Evolutionary conservation across 1,284 basidiomycete species (phyloP).

Genomic region (Sporisorium graminicola): DNA sequence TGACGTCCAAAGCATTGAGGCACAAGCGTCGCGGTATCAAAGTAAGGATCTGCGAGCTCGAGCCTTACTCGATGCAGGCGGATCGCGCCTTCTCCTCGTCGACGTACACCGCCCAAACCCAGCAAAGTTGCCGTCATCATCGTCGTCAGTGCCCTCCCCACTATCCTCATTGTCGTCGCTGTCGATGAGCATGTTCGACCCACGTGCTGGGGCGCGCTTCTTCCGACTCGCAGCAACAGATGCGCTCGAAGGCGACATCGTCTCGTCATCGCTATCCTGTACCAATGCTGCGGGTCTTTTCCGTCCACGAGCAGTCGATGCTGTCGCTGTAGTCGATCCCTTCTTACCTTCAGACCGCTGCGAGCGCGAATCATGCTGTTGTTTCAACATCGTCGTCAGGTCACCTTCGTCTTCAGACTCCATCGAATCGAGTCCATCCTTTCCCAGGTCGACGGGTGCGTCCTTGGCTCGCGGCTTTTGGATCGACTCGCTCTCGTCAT

Average conservation of each 20-base stretch:
- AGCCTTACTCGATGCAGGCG: constrained; percentile 5
- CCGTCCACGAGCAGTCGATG: constrained; percentile 4
- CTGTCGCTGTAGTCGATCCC: not conserved
- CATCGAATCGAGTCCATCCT: constrained; percentile 41
- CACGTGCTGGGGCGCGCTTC: not conserved
- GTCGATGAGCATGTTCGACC: constrained; percentile 16
- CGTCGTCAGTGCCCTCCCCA: constrained; percentile 13
- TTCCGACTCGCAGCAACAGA: not conserved
- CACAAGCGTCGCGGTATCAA: constrained; percentile 3
- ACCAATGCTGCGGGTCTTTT: constrained; percentile 24
- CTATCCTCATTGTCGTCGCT: constrained; percentile 11
- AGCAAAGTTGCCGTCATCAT: constrained; percentile 48
- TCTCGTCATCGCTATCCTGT: constrained; percentile 34
- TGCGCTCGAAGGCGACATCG: not conserved
- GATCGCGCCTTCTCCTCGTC: constrained; percentile 30
- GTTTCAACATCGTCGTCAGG: constrained; percentile 34
- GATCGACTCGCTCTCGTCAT: constrained; percentile 15
- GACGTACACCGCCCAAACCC: constrained; percentile 38
- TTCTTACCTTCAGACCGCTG: constrained; percentile 2
- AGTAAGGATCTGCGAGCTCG: constrained; percentile 20
- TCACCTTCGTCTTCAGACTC: constrained; percentile 37
- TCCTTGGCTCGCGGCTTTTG: not conserved
- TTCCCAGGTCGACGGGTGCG: constrained; percentile 17
- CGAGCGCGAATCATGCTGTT: constrained; percentile 22
- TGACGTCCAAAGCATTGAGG: not conserved